Base-by-base conservation (phyloP, 1,284 basidiomycete genomes). In the Heterobasidion parviporum region DNA sequence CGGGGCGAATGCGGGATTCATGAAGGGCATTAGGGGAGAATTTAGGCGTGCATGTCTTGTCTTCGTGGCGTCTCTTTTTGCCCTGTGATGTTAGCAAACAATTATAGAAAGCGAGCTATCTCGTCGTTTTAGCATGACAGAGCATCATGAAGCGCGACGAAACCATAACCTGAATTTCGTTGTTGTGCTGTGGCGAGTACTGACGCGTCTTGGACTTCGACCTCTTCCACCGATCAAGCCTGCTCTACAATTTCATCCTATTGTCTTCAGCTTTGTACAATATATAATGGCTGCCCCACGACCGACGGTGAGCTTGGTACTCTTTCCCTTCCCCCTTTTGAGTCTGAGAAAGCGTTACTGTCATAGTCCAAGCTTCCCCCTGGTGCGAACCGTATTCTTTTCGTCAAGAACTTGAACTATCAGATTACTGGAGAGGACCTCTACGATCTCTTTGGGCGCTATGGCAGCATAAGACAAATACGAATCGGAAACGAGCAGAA, bases 381-480 rank as follows among this genome's bases (percentile, higher is more conserved):
- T 35, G 89, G 89, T 53, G 89, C 89, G 15, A 92, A 92, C 66
- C 82, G 89, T 52, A 90, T 92, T 56, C 77, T 92, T 47, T 92
- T 92, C 63, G 87, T 92, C 35, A 92, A 92, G 74, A 96, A 96
- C 66, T 75, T 96, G 59, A 96, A 94, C 72, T 99, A 98, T 75
- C 88, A 89, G 70, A 98, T 96, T 63, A 90, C 85, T 47, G 95
- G 94, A 50, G 87, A 94, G 57, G 95, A 98, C 70, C 73, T 98
- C 61, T 98, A 98, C 72, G 96, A 99, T 73, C 79, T 99, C 57
- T 99, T 99, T 67, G 96, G 95, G 55, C 90, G 94, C 60, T 99
- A 99, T 75, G 96, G 96, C 47, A 92, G 92, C 62, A 94, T 99
- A 66, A 87, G 96, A 47, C 96, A 99, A 72, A 89, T 99, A 63